These are phyloP conservation scores for Schoenoplectus tabernaemontani DNA, from an alignment of 202 grass and related monocot species.

Conservation along the genomic window DNA sequence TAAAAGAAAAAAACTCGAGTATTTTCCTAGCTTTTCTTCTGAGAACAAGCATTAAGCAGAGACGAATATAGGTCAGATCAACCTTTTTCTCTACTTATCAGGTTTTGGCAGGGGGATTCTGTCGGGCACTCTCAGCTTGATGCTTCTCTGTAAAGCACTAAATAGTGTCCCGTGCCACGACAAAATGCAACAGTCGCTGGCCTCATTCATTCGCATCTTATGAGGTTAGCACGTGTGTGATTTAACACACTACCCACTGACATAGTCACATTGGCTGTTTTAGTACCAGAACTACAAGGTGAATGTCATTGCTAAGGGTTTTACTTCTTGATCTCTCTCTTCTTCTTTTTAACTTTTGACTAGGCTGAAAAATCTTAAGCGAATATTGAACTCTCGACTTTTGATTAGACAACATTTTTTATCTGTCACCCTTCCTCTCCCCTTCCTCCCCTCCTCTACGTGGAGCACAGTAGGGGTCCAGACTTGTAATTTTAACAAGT, in stretches of 20 bases:
- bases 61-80: background rate
- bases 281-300: background rate
- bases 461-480: no score
- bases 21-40: background rate
- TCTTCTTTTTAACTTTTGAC: no score
- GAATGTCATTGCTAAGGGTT: background rate
- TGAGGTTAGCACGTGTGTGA: background rate
- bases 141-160: constrained; percentile 13
- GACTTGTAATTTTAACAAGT: no score
- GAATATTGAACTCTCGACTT: no score
- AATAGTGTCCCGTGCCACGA: background rate
- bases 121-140: background rate
- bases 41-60: background rate
- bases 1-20: background rate
- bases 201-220: background rate
- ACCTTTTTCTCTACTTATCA: background rate
- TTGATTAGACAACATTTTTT: no score
- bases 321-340: background rate
- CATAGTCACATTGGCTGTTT: background rate
- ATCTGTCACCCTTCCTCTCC: no score
- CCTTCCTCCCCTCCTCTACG: no score
- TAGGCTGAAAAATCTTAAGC: no score
- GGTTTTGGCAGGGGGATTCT: background rate
- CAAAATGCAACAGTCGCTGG: background rate
- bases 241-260: background rate